These are phyloP conservation scores for Prunus mira DNA, from an alignment of 306 rosid genomes.

Conservation along the genomic window DNA sequence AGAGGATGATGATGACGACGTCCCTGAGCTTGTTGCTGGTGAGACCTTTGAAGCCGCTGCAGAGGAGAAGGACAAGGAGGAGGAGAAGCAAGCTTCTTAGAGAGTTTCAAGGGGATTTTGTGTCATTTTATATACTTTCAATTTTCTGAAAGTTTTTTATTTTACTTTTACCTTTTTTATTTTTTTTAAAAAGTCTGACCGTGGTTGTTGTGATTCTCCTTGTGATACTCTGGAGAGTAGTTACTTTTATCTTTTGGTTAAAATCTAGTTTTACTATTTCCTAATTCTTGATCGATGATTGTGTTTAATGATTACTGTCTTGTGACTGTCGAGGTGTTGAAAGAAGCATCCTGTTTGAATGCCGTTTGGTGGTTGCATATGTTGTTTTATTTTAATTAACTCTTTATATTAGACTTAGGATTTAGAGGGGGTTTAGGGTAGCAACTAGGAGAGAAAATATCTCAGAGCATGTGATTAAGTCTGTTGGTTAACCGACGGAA, in stretches of 20 bases:
- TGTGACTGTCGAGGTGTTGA: no score
- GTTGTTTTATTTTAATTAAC: no score
- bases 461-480: no score
- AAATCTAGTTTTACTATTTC: conserved; percentile 4
- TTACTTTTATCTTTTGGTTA: background rate
- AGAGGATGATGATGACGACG: conserved; percentile 80
- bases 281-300: background rate
- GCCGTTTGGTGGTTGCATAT: no score
- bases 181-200: conserved; percentile 4
- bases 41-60: conserved; percentile 89
- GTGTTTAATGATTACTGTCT: background rate
- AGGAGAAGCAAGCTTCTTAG: conserved; percentile 44
- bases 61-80: conserved; percentile 57
- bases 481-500: no score
- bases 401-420: no score
- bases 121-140: conserved; percentile 40
- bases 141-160: conserved; percentile 17
- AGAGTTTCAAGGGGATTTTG: conserved; percentile 34
- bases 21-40: conserved; percentile 85
- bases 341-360: no score
- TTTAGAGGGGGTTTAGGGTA: no score
- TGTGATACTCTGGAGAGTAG: conserved; percentile 22
- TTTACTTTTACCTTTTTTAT: conserved; percentile 13
- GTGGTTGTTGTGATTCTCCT: conserved; percentile 18
- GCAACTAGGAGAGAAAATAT: no score